Evolutionary conservation across 768 basidiomycete species (phyloP).

Genomic region (Boletus sp.): DNA sequence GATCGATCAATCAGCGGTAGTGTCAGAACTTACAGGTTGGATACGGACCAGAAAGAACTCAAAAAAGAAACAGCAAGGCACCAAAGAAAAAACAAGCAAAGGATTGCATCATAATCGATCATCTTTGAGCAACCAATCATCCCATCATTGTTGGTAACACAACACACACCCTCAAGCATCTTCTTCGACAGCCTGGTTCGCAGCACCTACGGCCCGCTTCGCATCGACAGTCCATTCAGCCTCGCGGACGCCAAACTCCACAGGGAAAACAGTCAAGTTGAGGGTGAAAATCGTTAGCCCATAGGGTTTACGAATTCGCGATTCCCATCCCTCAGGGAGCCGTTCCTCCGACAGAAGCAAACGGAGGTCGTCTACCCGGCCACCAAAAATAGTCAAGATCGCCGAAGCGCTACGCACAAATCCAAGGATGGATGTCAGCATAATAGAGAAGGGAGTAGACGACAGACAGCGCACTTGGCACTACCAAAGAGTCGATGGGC

Average conservation of each 20-base stretch:
- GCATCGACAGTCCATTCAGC: constrained; percentile 9
- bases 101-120: neutral
- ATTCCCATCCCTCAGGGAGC: constrained; percentile 70
- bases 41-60: too few relatives aligned
- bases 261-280: constrained; percentile 33
- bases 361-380: constrained; percentile 51
- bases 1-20: neutral
- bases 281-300: constrained; percentile 60
- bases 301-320: constrained; percentile 45
- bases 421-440: neutral
- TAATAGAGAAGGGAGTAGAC: neutral
- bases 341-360: constrained; percentile 62
- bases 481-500: constrained; percentile 64
- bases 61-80: neutral
- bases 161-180: neutral
- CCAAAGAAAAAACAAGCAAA: neutral
- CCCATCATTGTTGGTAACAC: neutral
- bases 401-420: constrained; percentile 51
- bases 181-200: neutral
- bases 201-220: neutral
- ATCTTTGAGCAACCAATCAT: neutral
- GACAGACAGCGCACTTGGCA: constrained; percentile 51
- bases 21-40: neutral
- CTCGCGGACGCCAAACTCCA: constrained; percentile 14
- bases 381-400: constrained; percentile 63